phyloP scores from a whole-genome alignment of 106 monocot genomes.

The Platanthera guangdongensis region DNA sequence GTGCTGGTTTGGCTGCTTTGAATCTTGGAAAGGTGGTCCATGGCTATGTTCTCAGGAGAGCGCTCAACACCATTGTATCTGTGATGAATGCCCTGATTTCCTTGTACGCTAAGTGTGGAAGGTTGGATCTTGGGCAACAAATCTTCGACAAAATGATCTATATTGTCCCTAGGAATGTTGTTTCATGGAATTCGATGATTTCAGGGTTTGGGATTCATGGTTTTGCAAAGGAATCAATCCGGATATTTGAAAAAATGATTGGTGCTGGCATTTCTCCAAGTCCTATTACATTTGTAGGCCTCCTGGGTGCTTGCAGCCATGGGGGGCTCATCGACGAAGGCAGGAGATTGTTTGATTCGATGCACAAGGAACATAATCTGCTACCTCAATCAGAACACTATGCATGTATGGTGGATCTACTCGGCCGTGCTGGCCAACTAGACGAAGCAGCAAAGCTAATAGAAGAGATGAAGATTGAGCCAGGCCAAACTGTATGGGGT shows the following conservation, averaged over 20 bases:
- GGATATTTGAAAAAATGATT: conserved; percentile 51
- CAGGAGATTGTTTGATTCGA: conserved; percentile 37
- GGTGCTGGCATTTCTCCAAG: conserved; percentile 26
- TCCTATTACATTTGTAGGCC: conserved; percentile 37
- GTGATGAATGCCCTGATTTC: conserved; percentile 58
- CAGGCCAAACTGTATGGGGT: conserved; percentile 61
- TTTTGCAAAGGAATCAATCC: conserved; percentile 36
- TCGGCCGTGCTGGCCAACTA: conserved; percentile 54
- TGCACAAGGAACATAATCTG: conserved; percentile 25
- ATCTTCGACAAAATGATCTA: conserved; percentile 22
- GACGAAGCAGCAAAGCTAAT: conserved; percentile 45
- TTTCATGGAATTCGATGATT: conserved; percentile 72
- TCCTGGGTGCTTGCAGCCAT: conserved; percentile 67
- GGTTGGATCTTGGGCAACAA: conserved; percentile 23
- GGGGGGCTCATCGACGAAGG: conserved; percentile 44
- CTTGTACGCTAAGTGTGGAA: conserved; percentile 59
- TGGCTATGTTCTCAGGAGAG: conserved; percentile 51
- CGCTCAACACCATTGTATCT: conserved; percentile 38
- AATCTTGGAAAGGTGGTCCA: conserved; percentile 55
- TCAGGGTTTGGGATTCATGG: conserved; percentile 49
- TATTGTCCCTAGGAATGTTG: conserved; percentile 35
- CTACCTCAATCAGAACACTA: conserved; percentile 46
- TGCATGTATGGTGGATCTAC: conserved; percentile 64
- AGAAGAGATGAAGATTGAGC: conserved; percentile 49
- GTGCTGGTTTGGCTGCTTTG: conserved; percentile 52